phyloP scores from a whole-genome alignment of 2,329 filamentous ascomycete species.

The Clonostachys rosea region DNA sequence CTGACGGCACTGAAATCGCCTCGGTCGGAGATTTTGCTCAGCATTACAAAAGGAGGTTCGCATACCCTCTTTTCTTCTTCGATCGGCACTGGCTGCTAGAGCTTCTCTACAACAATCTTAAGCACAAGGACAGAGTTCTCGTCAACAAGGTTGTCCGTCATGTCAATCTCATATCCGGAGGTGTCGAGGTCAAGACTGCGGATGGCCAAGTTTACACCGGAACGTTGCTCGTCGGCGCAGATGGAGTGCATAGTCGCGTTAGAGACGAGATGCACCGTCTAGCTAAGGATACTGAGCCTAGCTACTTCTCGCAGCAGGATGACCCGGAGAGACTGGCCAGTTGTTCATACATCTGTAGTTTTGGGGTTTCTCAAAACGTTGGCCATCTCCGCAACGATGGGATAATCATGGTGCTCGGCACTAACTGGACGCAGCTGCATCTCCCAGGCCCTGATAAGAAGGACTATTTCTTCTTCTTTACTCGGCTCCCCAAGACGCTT shows the following conservation, averaged over 20 bases:
- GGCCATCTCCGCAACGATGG: constrained; percentile 9
- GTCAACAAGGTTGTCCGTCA: too few relatives aligned
- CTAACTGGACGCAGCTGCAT: constrained; percentile 16
- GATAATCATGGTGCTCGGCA: constrained; percentile 10
- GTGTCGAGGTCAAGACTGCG: background rate
- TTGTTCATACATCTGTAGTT: constrained; percentile 24
- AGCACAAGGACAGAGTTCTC: too few relatives aligned
- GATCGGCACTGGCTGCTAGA: too few relatives aligned
- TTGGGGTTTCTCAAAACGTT: constrained; percentile 25
- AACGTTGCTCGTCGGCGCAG: constrained; percentile 26
- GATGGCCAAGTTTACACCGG: constrained; percentile 16
- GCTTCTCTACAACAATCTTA: too few relatives aligned
- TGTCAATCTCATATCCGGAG: too few relatives aligned
- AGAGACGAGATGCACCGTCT: constrained; percentile 18
- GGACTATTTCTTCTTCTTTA: constrained; percentile 28
- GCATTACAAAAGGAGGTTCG: background rate
- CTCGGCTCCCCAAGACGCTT: constrained; percentile 16
- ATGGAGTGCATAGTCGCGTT: constrained; percentile 30
- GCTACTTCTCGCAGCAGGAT: constrained; percentile 4
- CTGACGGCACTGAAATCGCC: background rate
- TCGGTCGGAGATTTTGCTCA: background rate
- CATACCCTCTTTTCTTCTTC: background rate
- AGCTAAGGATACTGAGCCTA: constrained; percentile 3
- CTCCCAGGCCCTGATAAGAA: constrained; percentile 17
- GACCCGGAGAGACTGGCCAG: constrained; percentile 10